A percentile compares a stretch with the other conserved stretches of the same genome.
Evolutionary conservation across 2,329 filamentous ascomycete species (phyloP).

Genomic region (Talaromyces islandicus): DNA sequence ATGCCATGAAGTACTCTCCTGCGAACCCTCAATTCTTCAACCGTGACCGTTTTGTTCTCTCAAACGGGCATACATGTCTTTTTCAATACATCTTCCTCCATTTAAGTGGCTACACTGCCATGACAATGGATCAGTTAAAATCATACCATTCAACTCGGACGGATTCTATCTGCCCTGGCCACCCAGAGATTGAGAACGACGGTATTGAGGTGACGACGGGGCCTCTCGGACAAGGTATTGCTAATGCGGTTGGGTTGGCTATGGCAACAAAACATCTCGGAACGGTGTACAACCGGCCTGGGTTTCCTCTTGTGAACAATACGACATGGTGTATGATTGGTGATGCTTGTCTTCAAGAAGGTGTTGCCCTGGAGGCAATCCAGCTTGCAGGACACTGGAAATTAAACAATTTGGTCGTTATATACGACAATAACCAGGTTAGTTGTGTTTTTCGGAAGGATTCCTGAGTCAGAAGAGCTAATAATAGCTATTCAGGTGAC

Average conservation of each 20-base stretch:
- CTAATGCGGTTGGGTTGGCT: slow-evolving; percentile 56
- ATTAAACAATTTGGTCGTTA: slow-evolving; percentile 52
- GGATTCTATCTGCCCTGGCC: slow-evolving; percentile 50
- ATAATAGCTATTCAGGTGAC: slow-evolving; percentile 33
- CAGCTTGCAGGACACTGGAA: slow-evolving; percentile 51
- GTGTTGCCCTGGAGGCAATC: slow-evolving; percentile 53
- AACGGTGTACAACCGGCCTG: slow-evolving; percentile 47
- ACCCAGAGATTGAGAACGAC: slow-evolving; percentile 46
- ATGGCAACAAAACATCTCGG: slow-evolving; percentile 51
- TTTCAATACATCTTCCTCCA: slow-evolving; percentile 52
- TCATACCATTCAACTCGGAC: slow-evolving; percentile 46
- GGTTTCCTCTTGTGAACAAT: slow-evolving; percentile 43
- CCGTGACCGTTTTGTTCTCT: slow-evolving; percentile 57
- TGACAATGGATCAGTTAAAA: slow-evolving; percentile 54
- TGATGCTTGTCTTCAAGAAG: slow-evolving; percentile 55
- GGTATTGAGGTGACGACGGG: slow-evolving; percentile 55
- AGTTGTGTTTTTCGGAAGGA: not conserved
- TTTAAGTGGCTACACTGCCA: slow-evolving; percentile 48
- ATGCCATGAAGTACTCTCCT: slow-evolving; percentile 56
- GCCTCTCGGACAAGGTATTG: slow-evolving; percentile 52
- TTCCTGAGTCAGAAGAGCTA: not conserved
- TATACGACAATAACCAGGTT: slow-evolving; percentile 56
- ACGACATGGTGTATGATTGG: slow-evolving; percentile 53
- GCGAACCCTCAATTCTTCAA: slow-evolving; percentile 54
- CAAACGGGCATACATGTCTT: slow-evolving; percentile 53